Evolutionary conservation across 164 flowering plant species (phyloP).

Genomic region (Hamamelis virginiana): DNA sequence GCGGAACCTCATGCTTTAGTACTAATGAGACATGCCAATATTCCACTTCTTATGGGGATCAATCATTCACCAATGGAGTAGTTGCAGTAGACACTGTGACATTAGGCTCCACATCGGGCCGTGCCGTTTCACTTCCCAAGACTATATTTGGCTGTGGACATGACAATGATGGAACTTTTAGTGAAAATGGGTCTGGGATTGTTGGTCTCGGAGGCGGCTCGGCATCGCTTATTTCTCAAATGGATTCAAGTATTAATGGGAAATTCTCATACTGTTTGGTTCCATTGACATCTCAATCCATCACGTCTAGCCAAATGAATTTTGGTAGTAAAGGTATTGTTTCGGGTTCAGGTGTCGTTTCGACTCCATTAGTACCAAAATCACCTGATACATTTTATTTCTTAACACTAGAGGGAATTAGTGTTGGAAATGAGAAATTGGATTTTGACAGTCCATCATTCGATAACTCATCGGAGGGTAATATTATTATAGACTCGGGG

Average conservation of each 20-base stretch:
- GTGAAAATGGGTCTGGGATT: constrained; percentile 33
- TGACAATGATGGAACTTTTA: constrained; percentile 37
- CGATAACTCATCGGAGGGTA: constrained; percentile 16
- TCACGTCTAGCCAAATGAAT: constrained; percentile 26
- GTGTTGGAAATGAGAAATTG: constrained; percentile 23
- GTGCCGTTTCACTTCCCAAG: constrained; percentile 7
- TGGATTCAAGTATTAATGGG: neutral
- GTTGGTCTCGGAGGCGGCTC: constrained; percentile 50
- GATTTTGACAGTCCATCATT: neutral
- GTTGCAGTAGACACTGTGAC: constrained; percentile 43
- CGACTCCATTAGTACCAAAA: constrained; percentile 34
- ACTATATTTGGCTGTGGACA: constrained; percentile 51
- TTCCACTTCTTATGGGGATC: constrained; percentile 30
- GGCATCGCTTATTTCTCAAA: neutral
- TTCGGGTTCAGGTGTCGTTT: constrained; percentile 27
- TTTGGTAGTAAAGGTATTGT: constrained; percentile 40
- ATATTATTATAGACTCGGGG: constrained; percentile 53
- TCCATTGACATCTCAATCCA: neutral
- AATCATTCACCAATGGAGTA: constrained; percentile 32
- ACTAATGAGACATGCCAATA: constrained; percentile 21
- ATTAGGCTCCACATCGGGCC: constrained; percentile 23
- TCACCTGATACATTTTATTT: constrained; percentile 30
- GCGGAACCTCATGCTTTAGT: neutral
- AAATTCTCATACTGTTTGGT: constrained; percentile 38
- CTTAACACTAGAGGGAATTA: constrained; percentile 38